Conservation (phyloP, 2,329 filamentous ascomycete species). For the Ceratocystis ficicola region DNA sequence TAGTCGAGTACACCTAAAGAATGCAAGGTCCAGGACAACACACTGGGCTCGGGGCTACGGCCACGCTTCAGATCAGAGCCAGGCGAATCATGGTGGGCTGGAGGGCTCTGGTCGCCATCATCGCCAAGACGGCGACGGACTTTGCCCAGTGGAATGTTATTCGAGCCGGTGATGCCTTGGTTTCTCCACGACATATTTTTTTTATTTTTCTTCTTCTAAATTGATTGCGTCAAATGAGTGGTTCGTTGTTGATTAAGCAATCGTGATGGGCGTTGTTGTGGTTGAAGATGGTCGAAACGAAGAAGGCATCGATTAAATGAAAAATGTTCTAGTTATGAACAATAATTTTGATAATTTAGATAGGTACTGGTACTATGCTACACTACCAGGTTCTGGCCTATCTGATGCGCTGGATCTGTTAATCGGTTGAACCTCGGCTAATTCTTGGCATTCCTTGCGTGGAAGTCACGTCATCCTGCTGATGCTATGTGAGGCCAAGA, state of each 20-base stretch:
- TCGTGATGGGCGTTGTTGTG: no score
- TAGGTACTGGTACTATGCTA: background rate
- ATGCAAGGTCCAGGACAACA: constrained; percentile 27
- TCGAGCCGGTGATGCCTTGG: constrained; percentile 89
- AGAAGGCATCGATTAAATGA: background rate
- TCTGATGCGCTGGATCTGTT: background rate
- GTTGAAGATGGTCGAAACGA: background rate
- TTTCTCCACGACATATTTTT: constrained; percentile 53
- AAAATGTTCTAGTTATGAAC: constrained; percentile 7
- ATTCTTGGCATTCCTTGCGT: background rate
- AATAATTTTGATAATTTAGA: background rate
- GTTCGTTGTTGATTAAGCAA: background rate
- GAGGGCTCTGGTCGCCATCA: constrained; percentile 25
- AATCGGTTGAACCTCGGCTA: background rate
- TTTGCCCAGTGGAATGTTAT: constrained; percentile 90
- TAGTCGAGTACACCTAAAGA: background rate
- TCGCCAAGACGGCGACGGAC: constrained; percentile 66
- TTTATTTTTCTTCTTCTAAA: no score
- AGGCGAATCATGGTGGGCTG: constrained; percentile 24
- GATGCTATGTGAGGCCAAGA: background rate
- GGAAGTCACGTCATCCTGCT: background rate
- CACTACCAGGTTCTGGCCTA: background rate
- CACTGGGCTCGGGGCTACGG: constrained; percentile 76
- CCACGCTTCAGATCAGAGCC: constrained; percentile 61
- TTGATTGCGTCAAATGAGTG: no score